These are phyloP conservation scores for Hypoxylon sp. DNA, from an alignment of 2,329 filamentous ascomycete species.

Conservation along the genomic window DNA sequence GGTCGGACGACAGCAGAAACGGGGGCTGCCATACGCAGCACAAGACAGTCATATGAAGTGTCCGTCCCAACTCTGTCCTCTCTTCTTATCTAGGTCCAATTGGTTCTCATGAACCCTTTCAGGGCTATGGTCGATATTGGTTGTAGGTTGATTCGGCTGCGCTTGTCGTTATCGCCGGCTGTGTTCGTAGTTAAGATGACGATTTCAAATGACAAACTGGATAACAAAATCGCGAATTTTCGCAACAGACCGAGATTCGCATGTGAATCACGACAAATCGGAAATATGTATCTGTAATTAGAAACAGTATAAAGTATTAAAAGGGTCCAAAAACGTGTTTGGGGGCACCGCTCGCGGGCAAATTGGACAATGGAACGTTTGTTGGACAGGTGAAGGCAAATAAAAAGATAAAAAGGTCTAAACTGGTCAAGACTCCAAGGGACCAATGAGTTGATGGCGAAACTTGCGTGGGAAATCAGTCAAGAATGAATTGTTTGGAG, in stretches of 20 bases:
- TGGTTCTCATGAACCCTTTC: conserved; percentile 11
- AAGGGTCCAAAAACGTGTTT: conserved; percentile 21
- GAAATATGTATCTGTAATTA: conserved; percentile 30
- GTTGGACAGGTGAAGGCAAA: conserved; percentile 19
- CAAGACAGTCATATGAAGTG: conserved; percentile 32
- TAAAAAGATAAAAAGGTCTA: conserved; percentile 15
- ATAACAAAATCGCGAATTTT: conserved; percentile 6
- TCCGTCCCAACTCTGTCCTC: conserved; percentile 16
- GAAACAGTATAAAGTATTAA: conserved; percentile 38
- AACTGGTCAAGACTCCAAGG: conserved; percentile 11
- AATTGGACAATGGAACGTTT: conserved; percentile 23
- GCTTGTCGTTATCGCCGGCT: conserved; percentile 13
- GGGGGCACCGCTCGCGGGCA: conserved; percentile 34
- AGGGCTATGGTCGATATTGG: conserved; percentile 5
- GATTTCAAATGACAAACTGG: neutral
- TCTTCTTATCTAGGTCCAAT: conserved; percentile 2
- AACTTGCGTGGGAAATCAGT: conserved; percentile 6
- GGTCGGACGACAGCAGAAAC: conserved; percentile 44
- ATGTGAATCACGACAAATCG: conserved; percentile 25
- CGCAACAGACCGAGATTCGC: conserved; percentile 9
- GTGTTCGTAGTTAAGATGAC: neutral
- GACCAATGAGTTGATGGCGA: conserved; percentile 9
- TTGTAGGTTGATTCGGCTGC: conserved; percentile 8
- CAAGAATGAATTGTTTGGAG: conserved; percentile 4
- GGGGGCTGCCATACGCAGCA: conserved; percentile 48